Evolutionary conservation across 345 rosid genomes (phyloP), one percentile per base, ranked within the genome.

Genomic region (Citrus mangshanensis): DNA sequence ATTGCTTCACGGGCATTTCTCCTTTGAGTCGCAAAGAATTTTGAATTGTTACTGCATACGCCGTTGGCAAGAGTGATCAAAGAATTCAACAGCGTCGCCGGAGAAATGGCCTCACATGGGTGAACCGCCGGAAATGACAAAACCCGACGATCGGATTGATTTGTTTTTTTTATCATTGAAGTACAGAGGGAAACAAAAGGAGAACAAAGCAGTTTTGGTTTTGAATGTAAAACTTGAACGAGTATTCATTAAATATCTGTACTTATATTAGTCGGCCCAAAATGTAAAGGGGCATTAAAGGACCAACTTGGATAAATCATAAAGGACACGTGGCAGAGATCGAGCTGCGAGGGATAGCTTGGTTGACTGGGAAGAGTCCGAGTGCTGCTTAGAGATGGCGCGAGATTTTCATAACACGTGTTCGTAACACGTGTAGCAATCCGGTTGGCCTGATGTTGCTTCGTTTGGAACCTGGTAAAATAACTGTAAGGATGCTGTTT

Each of bases 111-210:
- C 54, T 86, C 88, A 74, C 91, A 91, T 32, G 98, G 98, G 25
- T 82, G 91, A 22, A 95, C 96, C 0, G 97, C 93, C 80, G 96
- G 97, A 68, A 82, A 89, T 2, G 89, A 82, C 58, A 95, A 78
- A 67, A 93, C 75, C 87, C 93, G 93, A 81, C 97, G 97, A 64
- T 60, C 82, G 5, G 64, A 51, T 42, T 7, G 81, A 46, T 80
- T 56, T 63, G 42, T 77, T 25, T 49, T 88, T 22, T 80, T 80
- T 46, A 88, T 85, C 95, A 89, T 85, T 58, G 67, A 38, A 78
- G 70, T 74, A 34, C 24, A 65, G 68, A 6, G 27, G 58, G 58
- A 51, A 30, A 60, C 51, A 13, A 13, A 46, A 3, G 14, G 51
- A 32, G 37, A 79, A 27, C 60, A 58, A 58, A 55, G 42, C 27